phyloP scores from a whole-genome alignment of 2,329 filamentous ascomycete species.

The Hymenoscyphus fraxineus region DNA sequence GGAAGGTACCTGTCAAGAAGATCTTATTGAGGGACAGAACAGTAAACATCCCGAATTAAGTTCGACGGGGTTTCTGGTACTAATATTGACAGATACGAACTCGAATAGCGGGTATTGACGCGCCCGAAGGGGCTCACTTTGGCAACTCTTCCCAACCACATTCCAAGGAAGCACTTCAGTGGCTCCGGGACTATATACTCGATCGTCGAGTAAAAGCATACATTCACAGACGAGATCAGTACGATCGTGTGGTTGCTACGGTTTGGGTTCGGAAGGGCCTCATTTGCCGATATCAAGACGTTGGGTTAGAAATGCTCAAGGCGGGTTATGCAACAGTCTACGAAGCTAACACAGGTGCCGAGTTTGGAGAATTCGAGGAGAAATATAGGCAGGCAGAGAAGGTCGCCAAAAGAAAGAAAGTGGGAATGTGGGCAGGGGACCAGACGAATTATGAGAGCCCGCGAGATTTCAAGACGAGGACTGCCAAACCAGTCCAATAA shows the following conservation, averaged over 20 bases:
- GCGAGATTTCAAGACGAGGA: conserved; percentile 73
- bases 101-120: conserved; percentile 87
- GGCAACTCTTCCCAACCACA: conserved; percentile 83
- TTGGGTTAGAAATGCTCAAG: conserved; percentile 86
- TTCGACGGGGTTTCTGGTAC: background rate
- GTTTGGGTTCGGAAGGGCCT: conserved; percentile 67
- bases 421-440: conserved; percentile 72
- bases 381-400: conserved; percentile 64
- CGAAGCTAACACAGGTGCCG: conserved; percentile 83
- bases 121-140: conserved; percentile 90
- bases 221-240: conserved; percentile 84
- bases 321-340: conserved; percentile 84
- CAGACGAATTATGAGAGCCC: conserved; percentile 72
- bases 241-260: conserved; percentile 83
- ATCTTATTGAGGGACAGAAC: conserved; percentile 72
- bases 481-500: conserved; percentile 31
- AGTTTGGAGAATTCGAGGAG: conserved; percentile 72
- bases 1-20: conserved; percentile 66
- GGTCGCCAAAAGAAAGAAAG: conserved; percentile 59
- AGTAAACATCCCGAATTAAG: conserved; percentile 48
- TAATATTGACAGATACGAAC: conserved; percentile 65
- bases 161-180: conserved; percentile 73
- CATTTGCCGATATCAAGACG: conserved; percentile 61
- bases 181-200: conserved; percentile 70
- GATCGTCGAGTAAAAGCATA: conserved; percentile 74